Evolutionary conservation across 164 flowering plant genomes (phyloP).

Genomic region (Magnolia kwangsiensis): DNA sequence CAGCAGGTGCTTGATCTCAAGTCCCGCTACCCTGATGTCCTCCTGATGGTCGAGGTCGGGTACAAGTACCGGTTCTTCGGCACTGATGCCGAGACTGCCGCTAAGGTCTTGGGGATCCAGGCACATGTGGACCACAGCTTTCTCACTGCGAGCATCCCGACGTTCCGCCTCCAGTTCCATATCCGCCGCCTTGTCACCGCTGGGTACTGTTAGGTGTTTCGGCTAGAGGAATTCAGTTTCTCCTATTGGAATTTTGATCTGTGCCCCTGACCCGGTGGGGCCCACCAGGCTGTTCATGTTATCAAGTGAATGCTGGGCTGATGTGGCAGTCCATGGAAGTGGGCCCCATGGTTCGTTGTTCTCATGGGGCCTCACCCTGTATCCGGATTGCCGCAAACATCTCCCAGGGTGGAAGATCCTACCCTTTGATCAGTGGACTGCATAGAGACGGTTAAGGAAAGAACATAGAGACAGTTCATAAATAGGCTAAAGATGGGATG

Average conservation of each 20-base stretch:
- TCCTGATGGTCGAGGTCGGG: conserved; percentile 92
- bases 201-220: conserved; percentile 26
- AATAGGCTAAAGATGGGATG: no score
- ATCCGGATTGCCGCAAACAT: no score
- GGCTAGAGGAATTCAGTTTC: neutral
- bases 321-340: no score
- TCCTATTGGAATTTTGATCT: neutral
- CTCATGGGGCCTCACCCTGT: no score
- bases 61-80: conserved; percentile 83
- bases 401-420: no score
- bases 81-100: conserved; percentile 77
- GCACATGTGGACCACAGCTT: conserved; percentile 77
- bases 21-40: conserved; percentile 65
- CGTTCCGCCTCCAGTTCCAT: conserved; percentile 74
- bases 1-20: conserved; percentile 79
- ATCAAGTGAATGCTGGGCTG: no score
- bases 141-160: conserved; percentile 85
- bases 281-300: no score
- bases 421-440: no score
- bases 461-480: no score
- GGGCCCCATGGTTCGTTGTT: no score
- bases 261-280: no score
- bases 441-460: no score
- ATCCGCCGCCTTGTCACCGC: conserved; percentile 81
- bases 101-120: conserved; percentile 71